Evolutionary conservation across 768 basidiomycete genomes (phyloP).

Genomic region (Trametes gibbosa): DNA sequence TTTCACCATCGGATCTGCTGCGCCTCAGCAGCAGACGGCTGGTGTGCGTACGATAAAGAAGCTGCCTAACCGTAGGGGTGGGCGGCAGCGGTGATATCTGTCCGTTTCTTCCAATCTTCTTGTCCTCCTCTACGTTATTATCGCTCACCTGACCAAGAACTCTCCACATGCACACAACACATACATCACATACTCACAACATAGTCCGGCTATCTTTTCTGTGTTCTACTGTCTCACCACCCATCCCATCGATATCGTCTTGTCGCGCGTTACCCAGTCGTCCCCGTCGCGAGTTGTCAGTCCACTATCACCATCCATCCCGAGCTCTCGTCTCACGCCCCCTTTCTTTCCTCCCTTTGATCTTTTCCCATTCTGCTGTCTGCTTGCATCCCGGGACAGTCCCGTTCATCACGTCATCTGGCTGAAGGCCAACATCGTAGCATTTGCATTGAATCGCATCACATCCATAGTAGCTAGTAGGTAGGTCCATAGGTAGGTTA

Average conservation of each 20-base stretch:
- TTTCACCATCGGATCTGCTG: slow-evolving; percentile 32
- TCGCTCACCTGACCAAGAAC: slow-evolving; percentile 8
- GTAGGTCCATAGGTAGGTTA: slow-evolving; percentile 13
- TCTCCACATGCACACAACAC: slow-evolving; percentile 7
- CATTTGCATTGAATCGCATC: slow-evolving; percentile 8
- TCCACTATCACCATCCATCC: background rate
- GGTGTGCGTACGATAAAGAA: slow-evolving; percentile 30
- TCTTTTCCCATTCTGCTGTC: slow-evolving; percentile 12
- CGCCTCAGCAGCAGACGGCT: slow-evolving; percentile 20
- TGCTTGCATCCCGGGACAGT: slow-evolving; percentile 23
- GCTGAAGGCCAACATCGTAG: slow-evolving; percentile 17
- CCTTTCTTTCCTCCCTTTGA: background rate
- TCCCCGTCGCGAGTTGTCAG: background rate
- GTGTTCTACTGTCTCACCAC: background rate
- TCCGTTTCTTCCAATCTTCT: background rate
- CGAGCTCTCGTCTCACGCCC: background rate
- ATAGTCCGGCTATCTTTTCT: slow-evolving; percentile 1
- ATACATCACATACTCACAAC: slow-evolving; percentile 11
- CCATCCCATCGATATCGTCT: background rate
- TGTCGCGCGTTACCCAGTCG: slow-evolving; percentile 7
- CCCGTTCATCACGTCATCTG: slow-evolving; percentile 18
- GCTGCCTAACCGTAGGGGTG: slow-evolving; percentile 32
- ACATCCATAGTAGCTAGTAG: slow-evolving; percentile 6
- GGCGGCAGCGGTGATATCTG: slow-evolving; percentile 23
- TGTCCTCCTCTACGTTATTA: slow-evolving; percentile 5